These are phyloP conservation scores for Vigna radiata DNA, from an alignment of 306 rosid genomes.

Conservation along the genomic window DNA sequence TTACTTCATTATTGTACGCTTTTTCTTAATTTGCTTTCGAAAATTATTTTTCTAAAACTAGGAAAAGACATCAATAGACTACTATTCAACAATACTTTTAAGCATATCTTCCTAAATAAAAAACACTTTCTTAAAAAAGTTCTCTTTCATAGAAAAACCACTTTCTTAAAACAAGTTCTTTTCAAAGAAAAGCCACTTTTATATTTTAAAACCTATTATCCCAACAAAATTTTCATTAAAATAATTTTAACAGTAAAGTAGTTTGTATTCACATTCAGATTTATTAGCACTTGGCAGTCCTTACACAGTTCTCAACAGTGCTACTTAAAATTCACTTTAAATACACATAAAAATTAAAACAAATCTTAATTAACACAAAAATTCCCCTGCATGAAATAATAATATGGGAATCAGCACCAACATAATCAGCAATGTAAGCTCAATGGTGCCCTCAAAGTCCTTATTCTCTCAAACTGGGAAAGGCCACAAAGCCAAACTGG, in stretches of 20 bases:
- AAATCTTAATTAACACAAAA: background rate
- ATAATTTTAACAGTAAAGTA: background rate
- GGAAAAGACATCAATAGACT: background rate
- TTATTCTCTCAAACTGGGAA: constrained; percentile 28
- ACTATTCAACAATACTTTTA: background rate
- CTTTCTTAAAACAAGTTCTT: background rate
- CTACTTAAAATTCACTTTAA: background rate
- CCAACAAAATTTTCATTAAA: background rate
- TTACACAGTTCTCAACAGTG: constrained; percentile 10
- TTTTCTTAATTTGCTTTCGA: background rate
- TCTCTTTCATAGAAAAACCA: background rate
- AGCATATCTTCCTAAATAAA: background rate
- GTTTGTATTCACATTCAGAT: background rate
- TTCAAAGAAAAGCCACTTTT: background rate
- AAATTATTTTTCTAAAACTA: background rate
- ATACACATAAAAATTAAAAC: constrained; percentile 8
- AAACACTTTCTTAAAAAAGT: background rate
- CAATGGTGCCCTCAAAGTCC: constrained; percentile 36
- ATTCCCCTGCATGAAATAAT: background rate
- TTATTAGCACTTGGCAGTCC: background rate
- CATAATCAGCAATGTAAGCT: constrained; percentile 22
- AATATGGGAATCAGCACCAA: background rate
- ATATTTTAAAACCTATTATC: background rate
- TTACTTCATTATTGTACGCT: background rate
- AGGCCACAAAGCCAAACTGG: constrained; percentile 15